Conservation (phyloP, 2,329 filamentous ascomycete species). For the Colletotrichum lupini region DNA sequence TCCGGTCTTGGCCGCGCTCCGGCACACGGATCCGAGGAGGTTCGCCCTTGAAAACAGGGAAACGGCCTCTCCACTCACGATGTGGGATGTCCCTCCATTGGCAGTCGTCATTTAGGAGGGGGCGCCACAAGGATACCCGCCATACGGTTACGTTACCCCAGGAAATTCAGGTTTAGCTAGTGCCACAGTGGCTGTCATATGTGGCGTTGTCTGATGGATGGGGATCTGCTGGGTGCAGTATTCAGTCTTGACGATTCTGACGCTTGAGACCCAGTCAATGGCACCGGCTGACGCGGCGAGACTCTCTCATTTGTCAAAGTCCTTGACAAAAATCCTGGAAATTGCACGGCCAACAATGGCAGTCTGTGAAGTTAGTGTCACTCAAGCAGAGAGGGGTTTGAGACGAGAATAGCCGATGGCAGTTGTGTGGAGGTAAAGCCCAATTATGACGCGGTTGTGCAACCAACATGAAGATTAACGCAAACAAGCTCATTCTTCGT, state of each 20-base stretch:
- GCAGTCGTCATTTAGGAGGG: constrained; percentile 31
- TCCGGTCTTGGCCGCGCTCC: neutral
- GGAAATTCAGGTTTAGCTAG: constrained; percentile 17
- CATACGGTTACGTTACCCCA: constrained; percentile 22
- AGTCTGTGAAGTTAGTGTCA: neutral
- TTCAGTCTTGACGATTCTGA: neutral
- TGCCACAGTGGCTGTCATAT: constrained; percentile 17
- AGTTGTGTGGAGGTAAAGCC: neutral
- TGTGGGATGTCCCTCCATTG: constrained; percentile 15
- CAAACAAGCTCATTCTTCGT: neutral
- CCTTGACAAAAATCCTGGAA: neutral
- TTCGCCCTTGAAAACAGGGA: constrained; percentile 32
- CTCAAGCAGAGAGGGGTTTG: neutral
- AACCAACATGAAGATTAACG: neutral
- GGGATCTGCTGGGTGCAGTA: neutral
- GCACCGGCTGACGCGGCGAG: constrained; percentile 18
- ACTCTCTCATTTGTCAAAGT: neutral
- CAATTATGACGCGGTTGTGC: neutral
- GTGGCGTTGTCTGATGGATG: constrained; percentile 19
- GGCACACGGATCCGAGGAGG: constrained; percentile 33
- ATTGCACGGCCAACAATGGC: neutral
- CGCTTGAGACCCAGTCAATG: neutral
- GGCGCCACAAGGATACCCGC: constrained; percentile 4
- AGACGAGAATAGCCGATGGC: neutral
- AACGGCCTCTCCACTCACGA: constrained; percentile 22